Base-by-base conservation (phyloP, 768 basidiomycete species). In the Xerocomellus amylosporus region DNA sequence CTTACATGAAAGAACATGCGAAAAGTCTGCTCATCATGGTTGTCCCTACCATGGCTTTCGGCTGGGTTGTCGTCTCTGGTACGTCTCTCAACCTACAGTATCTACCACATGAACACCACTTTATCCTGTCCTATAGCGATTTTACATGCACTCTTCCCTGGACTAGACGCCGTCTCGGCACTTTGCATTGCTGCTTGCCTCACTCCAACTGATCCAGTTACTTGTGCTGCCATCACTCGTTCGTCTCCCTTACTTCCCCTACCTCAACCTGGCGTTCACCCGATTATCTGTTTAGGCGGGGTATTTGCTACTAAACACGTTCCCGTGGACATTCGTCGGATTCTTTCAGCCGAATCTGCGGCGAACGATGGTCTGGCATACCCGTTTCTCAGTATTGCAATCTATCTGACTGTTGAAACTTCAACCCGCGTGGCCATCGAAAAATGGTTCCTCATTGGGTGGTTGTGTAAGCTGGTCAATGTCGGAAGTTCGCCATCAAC, bases 331-430 rank as follows among this genome's bases (percentile, higher is more conserved):
- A 77, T 98, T 22, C 84, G 95, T 28, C 87, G 84, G 22, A 78
- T 97, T 40, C 75, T 97, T 8, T 82, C 89, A 0, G 92, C 91
- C 0, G 96, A 98, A 71, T 90, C 90, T 6, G 97, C 95, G 0
- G 87, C 91, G 8, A 99, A 99, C 70, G 97, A 98, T 61, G 97
- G 97, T 2, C 79, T 98, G 14, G 93, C 95, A 2, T 97, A 95
- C 69, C 94, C 94, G 0, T 98, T 98, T 69, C 76, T 98, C 51
- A 81, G 83, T 26, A 78, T 98, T 49, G 84, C 95, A 3, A 77
- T 98, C 10, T 98, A 96, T 68, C 77, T 98, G 43, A 86, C 86
- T 10, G 60, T 93, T 5, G 91, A 96, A 58, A 64, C 78, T 0
- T 80, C 85, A 4, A 77, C 73, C 14, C 71, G 76, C 0, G 77